Percentiles rank a stretch among this genome's conserved stretches.
phyloP scores from a whole-genome alignment of 2,329 filamentous ascomycete species.

The Aspergillus piperis region DNA sequence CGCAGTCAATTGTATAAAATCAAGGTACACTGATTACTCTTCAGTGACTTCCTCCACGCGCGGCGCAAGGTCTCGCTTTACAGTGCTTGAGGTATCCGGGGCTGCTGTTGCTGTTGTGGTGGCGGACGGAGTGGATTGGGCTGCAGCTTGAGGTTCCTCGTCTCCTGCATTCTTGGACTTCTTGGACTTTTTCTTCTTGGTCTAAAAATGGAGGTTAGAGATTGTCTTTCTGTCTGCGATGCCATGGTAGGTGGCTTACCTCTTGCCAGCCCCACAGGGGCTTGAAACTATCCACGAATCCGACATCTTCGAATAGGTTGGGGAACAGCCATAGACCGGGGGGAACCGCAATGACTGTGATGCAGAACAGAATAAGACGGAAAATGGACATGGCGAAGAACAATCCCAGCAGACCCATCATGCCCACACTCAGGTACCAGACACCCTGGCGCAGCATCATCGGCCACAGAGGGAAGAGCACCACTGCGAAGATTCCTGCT shows the following conservation, averaged over 20 bases:
- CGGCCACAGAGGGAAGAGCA: constrained; percentile 96
- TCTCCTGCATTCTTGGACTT: constrained; percentile 34
- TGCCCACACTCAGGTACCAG: constrained; percentile 95
- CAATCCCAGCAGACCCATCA: constrained; percentile 82
- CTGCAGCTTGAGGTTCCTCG: constrained; percentile 12
- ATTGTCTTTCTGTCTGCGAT: not conserved
- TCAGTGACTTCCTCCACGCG: constrained; percentile 50
- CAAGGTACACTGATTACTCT: constrained; percentile 28
- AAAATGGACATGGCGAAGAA: constrained; percentile 99
- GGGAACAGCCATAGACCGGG: constrained; percentile 98
- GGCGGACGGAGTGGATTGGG: constrained; percentile 27
- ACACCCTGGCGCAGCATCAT: constrained; percentile 87
- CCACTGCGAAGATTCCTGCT: constrained; percentile 78
- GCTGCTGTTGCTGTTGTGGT: constrained; percentile 41
- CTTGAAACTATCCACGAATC: constrained; percentile 95
- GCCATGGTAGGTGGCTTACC: constrained; percentile 53
- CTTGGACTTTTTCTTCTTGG: constrained; percentile 42
- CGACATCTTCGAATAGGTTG: constrained; percentile 97
- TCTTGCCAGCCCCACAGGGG: constrained; percentile 98
- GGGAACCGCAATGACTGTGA: constrained; percentile 80
- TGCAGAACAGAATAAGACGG: constrained; percentile 87
- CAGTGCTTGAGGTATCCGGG: constrained; percentile 33
- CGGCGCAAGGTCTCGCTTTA: constrained; percentile 45
- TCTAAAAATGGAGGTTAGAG: constrained; percentile 22
- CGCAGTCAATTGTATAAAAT: not conserved